phyloP scores from a whole-genome alignment of 1,284 basidiomycete genomes.

The Cryptococcus sp. region DNA sequence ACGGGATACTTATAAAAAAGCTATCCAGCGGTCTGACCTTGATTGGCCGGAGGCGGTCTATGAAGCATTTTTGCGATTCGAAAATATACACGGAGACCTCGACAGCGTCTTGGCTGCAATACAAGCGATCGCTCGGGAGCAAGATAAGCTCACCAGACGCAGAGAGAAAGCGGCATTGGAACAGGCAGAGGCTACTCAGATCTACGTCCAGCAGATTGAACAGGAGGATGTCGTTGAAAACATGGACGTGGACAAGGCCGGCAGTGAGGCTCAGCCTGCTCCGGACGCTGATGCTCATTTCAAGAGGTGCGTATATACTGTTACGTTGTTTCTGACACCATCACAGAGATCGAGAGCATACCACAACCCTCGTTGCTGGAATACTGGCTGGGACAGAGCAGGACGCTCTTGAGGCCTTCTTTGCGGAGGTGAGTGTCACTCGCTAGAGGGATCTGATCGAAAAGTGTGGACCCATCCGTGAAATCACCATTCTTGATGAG shows the following conservation, averaged over 20 bases:
- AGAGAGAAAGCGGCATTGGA: slow-evolving; percentile 63
- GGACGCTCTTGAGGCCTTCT: slow-evolving; percentile 69
- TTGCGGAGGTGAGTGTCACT: slow-evolving; percentile 73
- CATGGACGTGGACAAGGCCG: slow-evolving; percentile 16
- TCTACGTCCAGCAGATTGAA: no score
- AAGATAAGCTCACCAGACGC: slow-evolving; percentile 63
- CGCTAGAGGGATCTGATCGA: slow-evolving; percentile 10
- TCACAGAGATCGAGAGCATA: slow-evolving; percentile 88
- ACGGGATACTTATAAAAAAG: slow-evolving; percentile 65
- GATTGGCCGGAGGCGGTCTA: slow-evolving; percentile 93
- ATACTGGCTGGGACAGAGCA: slow-evolving; percentile 64
- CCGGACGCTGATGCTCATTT: neutral
- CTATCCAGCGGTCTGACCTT: slow-evolving; percentile 62
- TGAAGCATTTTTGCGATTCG: slow-evolving; percentile 84
- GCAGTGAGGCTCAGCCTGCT: no score
- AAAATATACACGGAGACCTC: slow-evolving; percentile 75
- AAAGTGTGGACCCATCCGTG: slow-evolving; percentile 82
- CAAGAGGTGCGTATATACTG: slow-evolving; percentile 26
- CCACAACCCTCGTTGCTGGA: slow-evolving; percentile 82
- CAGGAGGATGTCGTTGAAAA: slow-evolving; percentile 3
- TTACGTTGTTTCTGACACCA: neutral
- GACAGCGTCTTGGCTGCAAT: slow-evolving; percentile 68
- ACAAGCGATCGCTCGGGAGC: slow-evolving; percentile 67
- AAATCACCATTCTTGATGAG: slow-evolving; percentile 59
- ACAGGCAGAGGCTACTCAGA: neutral